These are phyloP conservation scores for Smittium mucronatum DNA, from an alignment of 371 early-diverging fungal species.

Conservation along the genomic window DNA sequence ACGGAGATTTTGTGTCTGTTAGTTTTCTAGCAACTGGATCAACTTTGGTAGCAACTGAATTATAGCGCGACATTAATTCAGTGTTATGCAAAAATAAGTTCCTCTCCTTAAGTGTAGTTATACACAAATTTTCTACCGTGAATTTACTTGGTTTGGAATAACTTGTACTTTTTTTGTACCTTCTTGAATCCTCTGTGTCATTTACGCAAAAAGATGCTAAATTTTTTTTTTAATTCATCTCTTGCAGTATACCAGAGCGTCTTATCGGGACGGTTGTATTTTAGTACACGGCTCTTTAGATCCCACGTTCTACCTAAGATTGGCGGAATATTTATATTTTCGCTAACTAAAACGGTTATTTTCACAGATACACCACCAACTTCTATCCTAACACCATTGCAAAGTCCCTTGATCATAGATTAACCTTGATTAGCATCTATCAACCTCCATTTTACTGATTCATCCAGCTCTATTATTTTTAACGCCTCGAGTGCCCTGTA, in stretches of 20 bases:
- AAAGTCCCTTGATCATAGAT: not conserved
- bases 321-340: not conserved
- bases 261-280: not conserved
- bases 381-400: not conserved
- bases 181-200: not conserved
- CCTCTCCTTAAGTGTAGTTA: too few relatives aligned
- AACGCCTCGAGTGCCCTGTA: not conserved
- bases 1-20: not conserved
- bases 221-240: not conserved
- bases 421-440: conserved; percentile 6
- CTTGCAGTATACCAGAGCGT: not conserved
- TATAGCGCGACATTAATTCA: conserved; percentile 5
- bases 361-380: not conserved
- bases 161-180: not conserved
- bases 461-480: not conserved
- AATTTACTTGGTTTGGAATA: too few relatives aligned
- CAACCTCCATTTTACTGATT: conserved; percentile 2
- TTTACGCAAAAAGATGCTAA: not conserved
- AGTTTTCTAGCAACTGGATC: conserved; percentile 1
- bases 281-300: not conserved
- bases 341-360: not conserved
- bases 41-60: conserved; percentile 12
- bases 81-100: not conserved
- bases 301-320: conserved; percentile 1
- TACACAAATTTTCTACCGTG: too few relatives aligned